Evolutionary conservation across 768 basidiomycete species (phyloP).

Genomic region (Fibroporia radiculosa): DNA sequence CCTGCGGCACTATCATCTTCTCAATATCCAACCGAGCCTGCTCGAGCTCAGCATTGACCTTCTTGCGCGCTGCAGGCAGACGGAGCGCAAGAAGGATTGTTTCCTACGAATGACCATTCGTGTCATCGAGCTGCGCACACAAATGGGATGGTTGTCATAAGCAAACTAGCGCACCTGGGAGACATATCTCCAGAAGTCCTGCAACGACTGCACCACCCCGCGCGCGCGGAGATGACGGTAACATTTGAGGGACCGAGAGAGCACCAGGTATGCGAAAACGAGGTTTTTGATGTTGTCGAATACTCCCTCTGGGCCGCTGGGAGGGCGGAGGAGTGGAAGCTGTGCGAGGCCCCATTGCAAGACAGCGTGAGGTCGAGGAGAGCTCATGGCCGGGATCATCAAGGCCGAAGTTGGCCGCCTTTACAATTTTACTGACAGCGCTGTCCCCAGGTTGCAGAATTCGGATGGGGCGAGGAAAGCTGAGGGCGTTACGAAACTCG

Average conservation of each 20-base stretch:
- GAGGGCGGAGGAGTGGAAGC: no score
- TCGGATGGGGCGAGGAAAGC: no score
- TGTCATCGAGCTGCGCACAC: slow-evolving; percentile 3
- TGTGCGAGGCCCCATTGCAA: no score
- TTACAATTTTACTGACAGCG: no score
- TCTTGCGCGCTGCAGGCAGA: slow-evolving; percentile 50
- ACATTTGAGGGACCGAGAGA: slow-evolving; percentile 42
- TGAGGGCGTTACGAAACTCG: no score
- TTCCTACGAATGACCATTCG: slow-evolving; percentile 34
- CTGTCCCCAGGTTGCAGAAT: no score
- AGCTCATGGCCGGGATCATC: no score
- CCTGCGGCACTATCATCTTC: slow-evolving; percentile 57
- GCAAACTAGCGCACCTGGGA: slow-evolving; percentile 46
- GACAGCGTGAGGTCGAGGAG: no score
- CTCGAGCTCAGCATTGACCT: slow-evolving; percentile 56
- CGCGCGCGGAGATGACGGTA: slow-evolving; percentile 60
- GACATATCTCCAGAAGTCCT: slow-evolving; percentile 47
- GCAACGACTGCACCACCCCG: slow-evolving; percentile 40
- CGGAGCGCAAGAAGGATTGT: slow-evolving; percentile 50
- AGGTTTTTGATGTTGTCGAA: slow-evolving; percentile 40
- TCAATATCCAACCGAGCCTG: slow-evolving; percentile 62
- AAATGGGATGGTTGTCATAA: not conserved
- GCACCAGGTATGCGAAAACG: slow-evolving; percentile 52
- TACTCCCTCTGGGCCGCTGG: no score
- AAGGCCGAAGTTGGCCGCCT: no score